Conservation (phyloP, 163 green algal genomes). For the Prototheca cutis region DNA sequence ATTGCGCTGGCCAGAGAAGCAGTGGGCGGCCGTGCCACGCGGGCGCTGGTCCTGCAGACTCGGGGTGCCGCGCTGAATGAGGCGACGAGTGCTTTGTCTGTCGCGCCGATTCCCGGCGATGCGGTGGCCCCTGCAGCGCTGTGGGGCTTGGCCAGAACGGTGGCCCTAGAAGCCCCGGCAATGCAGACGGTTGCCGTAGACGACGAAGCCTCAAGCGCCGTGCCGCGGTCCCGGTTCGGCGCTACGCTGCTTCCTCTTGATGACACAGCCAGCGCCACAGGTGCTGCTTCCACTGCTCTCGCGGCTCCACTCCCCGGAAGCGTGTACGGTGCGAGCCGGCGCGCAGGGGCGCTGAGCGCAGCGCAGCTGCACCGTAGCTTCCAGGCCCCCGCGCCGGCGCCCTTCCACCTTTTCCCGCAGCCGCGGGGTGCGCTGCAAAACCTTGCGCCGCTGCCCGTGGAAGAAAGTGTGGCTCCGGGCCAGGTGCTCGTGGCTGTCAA, state of each 20-base stretch:
- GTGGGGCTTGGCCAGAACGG: background rate
- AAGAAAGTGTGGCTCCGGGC: background rate
- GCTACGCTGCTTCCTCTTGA: too few species aligned
- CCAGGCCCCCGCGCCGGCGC: conserved; percentile 3
- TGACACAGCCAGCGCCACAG: too few species aligned
- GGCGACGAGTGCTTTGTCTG: background rate
- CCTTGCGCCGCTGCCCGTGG: conserved; percentile 16
- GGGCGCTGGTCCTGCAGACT: background rate
- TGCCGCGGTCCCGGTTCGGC: background rate
- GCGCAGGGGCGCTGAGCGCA: conserved; percentile 1
- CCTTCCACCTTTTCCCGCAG: conserved; percentile 25
- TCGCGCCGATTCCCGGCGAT: background rate
- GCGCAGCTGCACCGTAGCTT: conserved; percentile 2
- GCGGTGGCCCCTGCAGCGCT: background rate
- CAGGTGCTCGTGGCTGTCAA: conserved; percentile 39
- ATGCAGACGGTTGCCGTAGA: conserved; percentile 3
- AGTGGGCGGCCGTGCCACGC: too few species aligned
- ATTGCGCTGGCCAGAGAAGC: background rate
- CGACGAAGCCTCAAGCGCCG: background rate
- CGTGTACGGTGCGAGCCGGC: conserved; percentile 7
- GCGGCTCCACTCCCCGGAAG: conserved; percentile 2
- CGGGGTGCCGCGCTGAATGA: background rate
- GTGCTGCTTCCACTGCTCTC: too few species aligned
- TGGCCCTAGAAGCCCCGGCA: background rate
- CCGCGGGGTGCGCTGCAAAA: conserved; percentile 33